These are phyloP conservation scores for Globisporangium spiculum DNA, from an alignment of 352 stramenopile genomes.

Conservation along the genomic window DNA sequence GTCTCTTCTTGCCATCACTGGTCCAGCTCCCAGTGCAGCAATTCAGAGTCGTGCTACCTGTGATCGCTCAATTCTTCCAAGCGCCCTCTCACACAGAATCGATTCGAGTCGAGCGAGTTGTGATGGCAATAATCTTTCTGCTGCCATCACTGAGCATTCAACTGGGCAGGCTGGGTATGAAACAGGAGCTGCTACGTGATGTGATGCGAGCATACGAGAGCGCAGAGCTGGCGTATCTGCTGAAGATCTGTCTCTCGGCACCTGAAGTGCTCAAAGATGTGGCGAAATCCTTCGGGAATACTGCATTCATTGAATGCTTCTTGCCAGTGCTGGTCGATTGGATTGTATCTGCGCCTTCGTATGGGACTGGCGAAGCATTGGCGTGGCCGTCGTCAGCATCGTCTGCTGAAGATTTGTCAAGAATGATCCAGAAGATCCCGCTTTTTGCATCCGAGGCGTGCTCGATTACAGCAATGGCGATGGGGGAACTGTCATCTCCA, in stretches of 20 bases:
- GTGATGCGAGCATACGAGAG: slow-evolving; percentile 61
- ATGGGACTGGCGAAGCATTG: neutral
- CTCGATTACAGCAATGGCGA: slow-evolving; percentile 40
- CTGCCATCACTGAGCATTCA: slow-evolving; percentile 40
- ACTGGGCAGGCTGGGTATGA: slow-evolving; percentile 31
- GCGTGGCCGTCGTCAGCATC: slow-evolving; percentile 2
- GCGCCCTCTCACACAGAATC: slow-evolving; percentile 34
- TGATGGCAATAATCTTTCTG: slow-evolving; percentile 58
- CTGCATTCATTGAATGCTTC: slow-evolving; percentile 46
- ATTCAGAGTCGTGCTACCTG: slow-evolving; percentile 49
- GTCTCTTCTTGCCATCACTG: slow-evolving; percentile 34
- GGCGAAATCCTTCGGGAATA: slow-evolving; percentile 43
- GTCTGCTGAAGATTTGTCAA: slow-evolving; percentile 11
- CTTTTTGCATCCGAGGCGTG: slow-evolving; percentile 49
- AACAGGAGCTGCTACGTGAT: slow-evolving; percentile 37
- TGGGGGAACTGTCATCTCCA: slow-evolving; percentile 49
- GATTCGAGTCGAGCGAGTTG: slow-evolving; percentile 41
- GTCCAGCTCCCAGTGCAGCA: slow-evolving; percentile 35
- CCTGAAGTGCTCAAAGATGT: slow-evolving; percentile 50
- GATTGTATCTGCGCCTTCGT: slow-evolving; percentile 32
- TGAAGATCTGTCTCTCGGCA: slow-evolving; percentile 43
- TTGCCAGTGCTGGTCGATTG: slow-evolving; percentile 69
- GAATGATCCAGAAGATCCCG: slow-evolving; percentile 11
- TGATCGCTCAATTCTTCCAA: slow-evolving; percentile 57
- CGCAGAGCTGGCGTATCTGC: slow-evolving; percentile 30